Percentiles rank a stretch among this genome's conserved stretches.
These are phyloP conservation scores for Lipomyces lipofer DNA, from an alignment of 805 yeast species.

Conservation along the genomic window DNA sequence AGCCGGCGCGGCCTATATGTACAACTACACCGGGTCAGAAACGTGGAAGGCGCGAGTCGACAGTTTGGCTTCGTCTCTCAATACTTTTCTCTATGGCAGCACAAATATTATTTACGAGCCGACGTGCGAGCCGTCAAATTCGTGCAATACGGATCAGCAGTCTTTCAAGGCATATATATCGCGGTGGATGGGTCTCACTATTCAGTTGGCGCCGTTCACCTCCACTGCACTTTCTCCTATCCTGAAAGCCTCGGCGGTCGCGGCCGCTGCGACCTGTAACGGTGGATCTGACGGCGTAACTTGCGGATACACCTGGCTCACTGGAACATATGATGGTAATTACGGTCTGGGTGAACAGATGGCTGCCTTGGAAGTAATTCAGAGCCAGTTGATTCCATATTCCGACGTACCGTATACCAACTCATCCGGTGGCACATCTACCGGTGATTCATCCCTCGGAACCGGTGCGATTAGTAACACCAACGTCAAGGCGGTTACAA, in stretches of 20 bases:
- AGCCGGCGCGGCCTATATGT: conserved; percentile 68
- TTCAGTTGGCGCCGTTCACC: conserved; percentile 59
- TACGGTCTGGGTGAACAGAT: conserved; percentile 87
- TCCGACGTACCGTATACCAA: conserved; percentile 63
- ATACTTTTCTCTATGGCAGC: conserved; percentile 51
- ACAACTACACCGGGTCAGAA: conserved; percentile 45
- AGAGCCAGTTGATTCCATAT: conserved; percentile 44
- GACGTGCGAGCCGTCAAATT: conserved; percentile 60
- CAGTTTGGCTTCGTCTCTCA: conserved; percentile 48
- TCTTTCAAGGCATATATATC: conserved; percentile 71
- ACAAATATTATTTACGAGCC: conserved; percentile 61
- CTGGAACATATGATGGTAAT: conserved; percentile 58
- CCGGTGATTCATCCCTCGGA: conserved; percentile 71
- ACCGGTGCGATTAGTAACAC: conserved; percentile 40
- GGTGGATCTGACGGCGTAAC: conserved; percentile 83
- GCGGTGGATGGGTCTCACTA: conserved; percentile 63
- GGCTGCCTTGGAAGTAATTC: conserved; percentile 68
- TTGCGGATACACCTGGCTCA: conserved; percentile 75
- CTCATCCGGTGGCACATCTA: conserved; percentile 66
- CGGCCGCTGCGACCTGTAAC: conserved; percentile 74
- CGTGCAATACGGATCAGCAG: conserved; percentile 73
- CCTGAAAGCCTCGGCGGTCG: conserved; percentile 57
- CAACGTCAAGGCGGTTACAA: conserved; percentile 45
- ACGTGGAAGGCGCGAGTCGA: conserved; percentile 60
- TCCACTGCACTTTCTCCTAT: conserved; percentile 48